These are phyloP conservation scores for Rhodotorula paludigena DNA, from an alignment of 768 basidiomycete species.

Conservation along the genomic window DNA sequence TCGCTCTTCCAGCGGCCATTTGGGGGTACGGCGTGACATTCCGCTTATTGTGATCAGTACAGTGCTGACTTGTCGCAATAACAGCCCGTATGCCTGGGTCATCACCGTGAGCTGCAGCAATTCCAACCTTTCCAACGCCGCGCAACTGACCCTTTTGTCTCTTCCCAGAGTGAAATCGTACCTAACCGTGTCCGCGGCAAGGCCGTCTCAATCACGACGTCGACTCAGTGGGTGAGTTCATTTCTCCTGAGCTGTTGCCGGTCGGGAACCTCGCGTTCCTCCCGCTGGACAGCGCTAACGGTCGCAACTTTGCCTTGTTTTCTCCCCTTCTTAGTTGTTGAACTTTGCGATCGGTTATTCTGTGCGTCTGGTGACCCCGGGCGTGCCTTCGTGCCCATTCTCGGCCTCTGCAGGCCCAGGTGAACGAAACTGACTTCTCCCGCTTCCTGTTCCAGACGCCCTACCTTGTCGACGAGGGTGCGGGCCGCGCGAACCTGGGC, in stretches of 20 bases:
- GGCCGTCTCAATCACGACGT: conserved; percentile 68
- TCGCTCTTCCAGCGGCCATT: conserved; percentile 49
- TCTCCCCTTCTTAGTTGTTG: conserved; percentile 45
- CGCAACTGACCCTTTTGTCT: too few species aligned
- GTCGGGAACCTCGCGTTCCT: conserved; percentile 51
- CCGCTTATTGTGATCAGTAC: too few species aligned
- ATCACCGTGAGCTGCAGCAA: too few species aligned
- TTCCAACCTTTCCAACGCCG: too few species aligned
- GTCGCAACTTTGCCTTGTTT: neutral
- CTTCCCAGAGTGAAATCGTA: neutral
- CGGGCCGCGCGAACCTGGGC: conserved; percentile 34
- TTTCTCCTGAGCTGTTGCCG: neutral
- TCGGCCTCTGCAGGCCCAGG: too few species aligned
- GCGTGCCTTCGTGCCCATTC: neutral
- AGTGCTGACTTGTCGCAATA: too few species aligned
- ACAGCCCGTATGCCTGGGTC: conserved; percentile 18
- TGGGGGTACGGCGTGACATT: too few species aligned
- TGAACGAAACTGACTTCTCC: conserved; percentile 51
- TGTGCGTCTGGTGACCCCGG: too few species aligned
- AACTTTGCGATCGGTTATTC: conserved; percentile 60
- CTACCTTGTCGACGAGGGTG: conserved; percentile 52
- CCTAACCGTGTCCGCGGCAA: conserved; percentile 56
- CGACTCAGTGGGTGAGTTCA: conserved; percentile 62
- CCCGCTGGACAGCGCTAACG: conserved; percentile 50
- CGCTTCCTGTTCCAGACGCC: conserved; percentile 53